Conservation (phyloP, 805 yeast species). For the Metschnikowia lunata region DNA sequence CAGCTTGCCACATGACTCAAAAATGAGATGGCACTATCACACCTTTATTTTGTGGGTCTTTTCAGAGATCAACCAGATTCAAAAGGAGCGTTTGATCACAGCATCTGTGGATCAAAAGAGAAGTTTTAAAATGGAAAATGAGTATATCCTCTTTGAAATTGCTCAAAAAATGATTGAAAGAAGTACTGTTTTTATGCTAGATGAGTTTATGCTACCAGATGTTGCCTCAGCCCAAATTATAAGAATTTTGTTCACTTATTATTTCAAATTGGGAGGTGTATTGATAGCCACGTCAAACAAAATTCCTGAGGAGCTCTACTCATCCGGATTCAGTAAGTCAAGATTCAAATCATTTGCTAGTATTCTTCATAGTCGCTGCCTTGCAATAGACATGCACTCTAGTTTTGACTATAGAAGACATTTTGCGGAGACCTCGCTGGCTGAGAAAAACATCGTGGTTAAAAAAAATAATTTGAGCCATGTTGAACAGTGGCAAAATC, state of each 20-base stretch:
- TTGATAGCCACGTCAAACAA: slow-evolving; percentile 70
- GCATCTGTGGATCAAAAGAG: slow-evolving; percentile 21
- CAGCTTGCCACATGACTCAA: slow-evolving; percentile 57
- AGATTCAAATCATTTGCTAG: slow-evolving; percentile 55
- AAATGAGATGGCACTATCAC: slow-evolving; percentile 68
- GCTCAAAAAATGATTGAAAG: slow-evolving; percentile 59
- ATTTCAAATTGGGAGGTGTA: slow-evolving; percentile 71
- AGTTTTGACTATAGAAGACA: slow-evolving; percentile 49
- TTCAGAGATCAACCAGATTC: slow-evolving; percentile 54
- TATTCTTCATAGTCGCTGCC: slow-evolving; percentile 55
- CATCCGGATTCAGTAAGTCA: slow-evolving; percentile 56
- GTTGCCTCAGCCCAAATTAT: slow-evolving; percentile 69
- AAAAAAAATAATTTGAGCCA: slow-evolving; percentile 22
- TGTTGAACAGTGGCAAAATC: slow-evolving; percentile 29
- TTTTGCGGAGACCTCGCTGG: slow-evolving; percentile 19
- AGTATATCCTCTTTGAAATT: slow-evolving; percentile 59
- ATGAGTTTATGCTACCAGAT: slow-evolving; percentile 76
- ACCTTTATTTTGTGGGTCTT: slow-evolving; percentile 68
- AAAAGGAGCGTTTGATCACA: slow-evolving; percentile 39
- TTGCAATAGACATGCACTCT: slow-evolving; percentile 58
- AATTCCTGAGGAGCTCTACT: slow-evolving; percentile 66
- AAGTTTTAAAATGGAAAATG: slow-evolving; percentile 44
- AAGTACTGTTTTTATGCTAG: slow-evolving; percentile 58
- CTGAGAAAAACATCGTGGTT: slow-evolving; percentile 30
- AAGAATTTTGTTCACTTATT: slow-evolving; percentile 60